Base-by-base conservation (phyloP, 768 basidiomycete species). In the Amanita inopinata region DNA sequence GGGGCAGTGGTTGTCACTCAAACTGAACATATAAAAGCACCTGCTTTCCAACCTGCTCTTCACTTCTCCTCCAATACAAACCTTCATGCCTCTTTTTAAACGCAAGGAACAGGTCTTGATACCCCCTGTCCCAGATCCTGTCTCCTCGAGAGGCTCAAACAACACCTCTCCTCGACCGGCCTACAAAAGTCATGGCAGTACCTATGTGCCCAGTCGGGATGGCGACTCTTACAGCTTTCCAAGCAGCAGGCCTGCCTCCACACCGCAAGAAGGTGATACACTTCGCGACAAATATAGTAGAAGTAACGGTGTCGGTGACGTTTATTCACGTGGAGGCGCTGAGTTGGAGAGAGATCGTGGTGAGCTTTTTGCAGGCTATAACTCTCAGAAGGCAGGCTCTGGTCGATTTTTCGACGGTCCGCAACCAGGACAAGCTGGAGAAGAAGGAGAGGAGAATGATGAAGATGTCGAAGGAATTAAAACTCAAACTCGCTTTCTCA, bases 391-490 rank as follows among this genome's bases (percentile, higher is more conserved):
- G 50, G 56, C 56, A 34, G 73, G 74, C 19, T 74, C 80, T 18
- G 76, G 77, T 15, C 67, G 83, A 34, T 87, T 83, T 63, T 74
- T 79, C 46, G 82, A 86, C 53, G 81, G 77, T 0, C 77, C 79
- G 5, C 55, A 51, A 15, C 46, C 64, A 22, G 67, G 65, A 22
- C 69, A 71, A 24, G 69, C 75, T 11, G 83, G 80, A 31, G 77
- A 83, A 55, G 82, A 84, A 57, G 83, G 81, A 31, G 78, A 83
- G 56, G 83, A 85, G 56, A 78, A 76, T 39, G 87, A 90, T 1
- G 88, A 91, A 46, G 92, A 92, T 49, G 67, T 92, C 4, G 94
- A 99, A 63, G 89, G 83, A 18, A 97, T 99, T 63, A 97, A 96
- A 65, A 78, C 88, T 53, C 83, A 92, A 62, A 91, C 87, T 46